phyloP scores from a whole-genome alignment of 805 yeast species.

The Spencermartinsiella europaea region DNA sequence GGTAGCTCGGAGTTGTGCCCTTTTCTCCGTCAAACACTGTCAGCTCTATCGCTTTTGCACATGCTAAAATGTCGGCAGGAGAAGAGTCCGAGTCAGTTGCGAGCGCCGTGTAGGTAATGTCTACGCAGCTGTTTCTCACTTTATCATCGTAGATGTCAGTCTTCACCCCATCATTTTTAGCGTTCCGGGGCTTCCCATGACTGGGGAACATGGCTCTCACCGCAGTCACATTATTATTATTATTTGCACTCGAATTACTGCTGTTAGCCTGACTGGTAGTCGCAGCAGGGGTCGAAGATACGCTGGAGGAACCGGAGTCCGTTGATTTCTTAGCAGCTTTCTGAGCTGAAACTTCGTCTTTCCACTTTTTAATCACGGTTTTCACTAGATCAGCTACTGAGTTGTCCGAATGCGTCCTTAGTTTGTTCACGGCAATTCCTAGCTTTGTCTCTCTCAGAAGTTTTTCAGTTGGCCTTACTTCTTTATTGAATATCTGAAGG shows the following conservation, averaged over 20 bases:
- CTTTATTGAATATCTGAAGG: conserved; percentile 57
- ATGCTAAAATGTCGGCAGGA: conserved; percentile 53
- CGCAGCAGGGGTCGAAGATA: conserved; percentile 13
- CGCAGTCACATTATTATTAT: conserved; percentile 20
- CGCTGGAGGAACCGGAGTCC: conserved; percentile 3
- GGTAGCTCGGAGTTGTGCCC: conserved; percentile 53
- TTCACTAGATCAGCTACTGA: conserved; percentile 63
- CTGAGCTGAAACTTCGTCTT: conserved; percentile 65
- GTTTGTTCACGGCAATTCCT: conserved; percentile 94
- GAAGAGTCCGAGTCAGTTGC: conserved; percentile 68
- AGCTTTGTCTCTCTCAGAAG: conserved; percentile 88
- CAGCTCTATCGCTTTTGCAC: conserved; percentile 67
- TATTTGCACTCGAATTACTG: conserved; percentile 7
- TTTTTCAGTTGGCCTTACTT: conserved; percentile 79
- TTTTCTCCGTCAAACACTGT: conserved; percentile 60
- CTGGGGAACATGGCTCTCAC: conserved; percentile 37
- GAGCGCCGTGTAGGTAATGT: conserved; percentile 81
- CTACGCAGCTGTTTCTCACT: conserved; percentile 78
- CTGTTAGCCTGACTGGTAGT: conserved; percentile 13
- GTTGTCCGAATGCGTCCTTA: conserved; percentile 63
- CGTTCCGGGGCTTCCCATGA: conserved; percentile 58
- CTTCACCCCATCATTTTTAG: conserved; percentile 74
- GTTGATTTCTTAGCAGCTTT: conserved; percentile 28
- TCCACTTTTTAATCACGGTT: conserved; percentile 82
- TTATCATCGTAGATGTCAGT: conserved; percentile 65